Base-by-base conservation (phyloP, 345 rosid genomes). In the Eucalyptus lansdowneana region DNA sequence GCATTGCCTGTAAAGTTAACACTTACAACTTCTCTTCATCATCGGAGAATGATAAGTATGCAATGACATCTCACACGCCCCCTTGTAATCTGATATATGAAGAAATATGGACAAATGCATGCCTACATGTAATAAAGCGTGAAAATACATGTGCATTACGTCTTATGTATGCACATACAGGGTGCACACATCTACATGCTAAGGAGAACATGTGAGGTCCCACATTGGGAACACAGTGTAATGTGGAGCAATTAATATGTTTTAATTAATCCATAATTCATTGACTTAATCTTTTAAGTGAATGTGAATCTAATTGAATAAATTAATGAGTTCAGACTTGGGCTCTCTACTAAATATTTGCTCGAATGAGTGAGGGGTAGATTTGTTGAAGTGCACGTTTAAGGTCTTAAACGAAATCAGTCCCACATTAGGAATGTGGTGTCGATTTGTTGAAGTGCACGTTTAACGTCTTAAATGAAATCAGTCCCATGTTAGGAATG, bases 231-330 rank as follows among this genome's bases (percentile, higher is more conserved):
- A 58, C 27, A 2, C 0, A 10, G 3, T 58, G 3, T 58, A 58
- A 58, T 25, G 1, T 58, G 65, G 14, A 58, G n/a, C 7, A 24
- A 11, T 1, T 58, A 25, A 25, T 58, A 58, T 58, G 0, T 58
- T 5, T 6, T 58, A 58, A 5, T 58, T 25, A 14, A 5, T 5
- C n/a, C 2, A 25, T 4, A 58, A 58, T 25, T 58, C 1, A 25
- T 58, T 25, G 2, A 3, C n/a, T 58, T 25, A 58, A 58, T 3
- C 1, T 58, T 58, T 25, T 11, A 25, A 11, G n/a, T 58, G 4
- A 58, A 58, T 0, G n/a, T 24, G n/a, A 1, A 58, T 25, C n/a
- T 0, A 58, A 5, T 0, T 58, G n/a, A 11, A 58, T 25, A 58
- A 25, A 5, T 58, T 25, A 25, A 58, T 11, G 14, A 1, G 14